phyloP scores from a whole-genome alignment of 106 monocot genomes.

The Hemerocallis citrina region DNA sequence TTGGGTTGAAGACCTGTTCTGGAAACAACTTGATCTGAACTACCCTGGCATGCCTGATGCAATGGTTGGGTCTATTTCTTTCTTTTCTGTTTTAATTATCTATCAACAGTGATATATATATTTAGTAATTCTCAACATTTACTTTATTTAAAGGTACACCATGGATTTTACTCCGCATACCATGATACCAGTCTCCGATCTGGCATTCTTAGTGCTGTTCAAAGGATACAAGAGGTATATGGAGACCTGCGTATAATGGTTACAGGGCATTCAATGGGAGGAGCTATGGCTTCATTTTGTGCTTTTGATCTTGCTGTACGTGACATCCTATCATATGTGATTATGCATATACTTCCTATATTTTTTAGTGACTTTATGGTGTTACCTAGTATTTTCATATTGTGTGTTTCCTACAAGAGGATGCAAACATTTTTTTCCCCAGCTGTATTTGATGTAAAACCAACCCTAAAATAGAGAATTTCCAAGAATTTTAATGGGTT shows the following conservation, averaged over 20 bases:
- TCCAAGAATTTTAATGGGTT: too few species aligned
- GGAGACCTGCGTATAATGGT: constrained; percentile 64
- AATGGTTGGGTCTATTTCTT: constrained; percentile 42
- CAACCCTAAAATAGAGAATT: too few species aligned
- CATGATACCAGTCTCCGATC: constrained; percentile 76
- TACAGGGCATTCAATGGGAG: constrained; percentile 97
- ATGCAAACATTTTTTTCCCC: neutral
- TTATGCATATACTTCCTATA: too few species aligned
- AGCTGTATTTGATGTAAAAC: neutral
- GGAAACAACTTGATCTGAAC: constrained; percentile 89
- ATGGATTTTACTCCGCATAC: constrained; percentile 91
- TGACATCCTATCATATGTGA: neutral
- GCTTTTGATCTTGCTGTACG: constrained; percentile 85
- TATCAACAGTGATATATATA: neutral
- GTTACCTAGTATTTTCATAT: neutral
- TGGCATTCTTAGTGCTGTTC: constrained; percentile 55
- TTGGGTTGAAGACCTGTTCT: constrained; percentile 93
- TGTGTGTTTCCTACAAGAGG: neutral
- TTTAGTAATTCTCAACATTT: neutral
- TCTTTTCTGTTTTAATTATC: neutral
- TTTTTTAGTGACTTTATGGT: neutral
- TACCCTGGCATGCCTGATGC: constrained; percentile 75
- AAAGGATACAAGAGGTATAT: constrained; percentile 44
- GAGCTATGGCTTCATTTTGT: constrained; percentile 93
- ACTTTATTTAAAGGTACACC: constrained; percentile 54